A percentile compares a stretch with the other conserved stretches of the same genome.
Conservation (phyloP, 1,139 yeast species). For the Kurtzmaniella quercitrusa region DNA sequence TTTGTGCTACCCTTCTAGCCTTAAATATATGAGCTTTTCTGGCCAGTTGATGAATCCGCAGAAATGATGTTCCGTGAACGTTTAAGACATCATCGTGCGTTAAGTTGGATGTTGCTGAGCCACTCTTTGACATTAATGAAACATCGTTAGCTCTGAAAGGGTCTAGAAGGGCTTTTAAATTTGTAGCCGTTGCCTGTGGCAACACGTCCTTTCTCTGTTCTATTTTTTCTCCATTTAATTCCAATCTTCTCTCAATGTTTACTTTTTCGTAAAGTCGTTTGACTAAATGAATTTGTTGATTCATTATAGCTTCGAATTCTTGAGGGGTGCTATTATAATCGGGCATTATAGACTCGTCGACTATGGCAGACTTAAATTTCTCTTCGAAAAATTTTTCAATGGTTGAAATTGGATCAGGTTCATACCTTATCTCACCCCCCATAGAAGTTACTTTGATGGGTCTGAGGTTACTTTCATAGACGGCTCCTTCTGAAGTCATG, state of each 20-base stretch:
- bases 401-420: constrained; percentile 31
- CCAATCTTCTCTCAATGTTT: constrained; percentile 32
- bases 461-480: constrained; percentile 27
- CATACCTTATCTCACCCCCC: constrained; percentile 15
- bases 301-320: constrained; percentile 29
- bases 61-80: constrained; percentile 70
- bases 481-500: constrained; percentile 2
- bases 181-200: constrained; percentile 32
- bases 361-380: constrained; percentile 41
- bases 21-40: constrained; percentile 64
- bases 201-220: constrained; percentile 43
- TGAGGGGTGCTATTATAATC: constrained; percentile 33
- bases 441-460: constrained; percentile 24
- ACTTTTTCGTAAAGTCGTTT: constrained; percentile 29
- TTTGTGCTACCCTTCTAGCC: constrained; percentile 69
- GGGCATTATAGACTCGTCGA: constrained; percentile 33
- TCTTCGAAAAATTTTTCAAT: constrained; percentile 52
- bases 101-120: constrained; percentile 37
- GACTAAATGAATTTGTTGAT: constrained; percentile 30
- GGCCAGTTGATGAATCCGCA: constrained; percentile 67
- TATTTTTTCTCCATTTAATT: constrained; percentile 40
- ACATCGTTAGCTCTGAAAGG: constrained; percentile 36
- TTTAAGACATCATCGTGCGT: constrained; percentile 71
- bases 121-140: constrained; percentile 33
- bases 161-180: constrained; percentile 37